Percentiles rank a stretch among this genome's conserved stretches.
Conservation (phyloP, 2,329 filamentous ascomycete genomes). For the Hirsutella rhossiliensis region DNA sequence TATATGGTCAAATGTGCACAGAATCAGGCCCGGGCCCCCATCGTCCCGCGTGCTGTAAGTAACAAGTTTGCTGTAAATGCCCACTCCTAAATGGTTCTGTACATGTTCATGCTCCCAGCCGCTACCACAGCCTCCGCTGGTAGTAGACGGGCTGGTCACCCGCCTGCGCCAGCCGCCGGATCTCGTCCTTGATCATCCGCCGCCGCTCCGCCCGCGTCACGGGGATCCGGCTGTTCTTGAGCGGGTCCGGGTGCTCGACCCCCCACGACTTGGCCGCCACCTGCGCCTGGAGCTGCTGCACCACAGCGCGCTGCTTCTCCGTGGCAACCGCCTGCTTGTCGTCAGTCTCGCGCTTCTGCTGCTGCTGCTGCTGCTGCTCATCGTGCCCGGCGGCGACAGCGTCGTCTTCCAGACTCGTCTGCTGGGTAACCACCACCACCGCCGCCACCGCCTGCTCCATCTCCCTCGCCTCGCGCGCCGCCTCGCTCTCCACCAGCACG, state of each 20-base stretch:
- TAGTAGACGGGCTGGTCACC: slow-evolving; percentile 34
- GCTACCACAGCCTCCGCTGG: slow-evolving; percentile 40
- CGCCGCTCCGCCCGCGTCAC: slow-evolving; percentile 41
- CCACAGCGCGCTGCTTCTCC: slow-evolving; percentile 16
- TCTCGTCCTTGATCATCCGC: slow-evolving; percentile 45
- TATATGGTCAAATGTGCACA: no score
- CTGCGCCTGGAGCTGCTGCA: slow-evolving; percentile 19
- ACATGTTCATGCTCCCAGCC: not conserved
- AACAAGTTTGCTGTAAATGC: not conserved
- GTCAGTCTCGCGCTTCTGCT: slow-evolving; percentile 2
- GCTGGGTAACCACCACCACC: no score
- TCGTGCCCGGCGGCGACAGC: not conserved
- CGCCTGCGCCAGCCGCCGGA: slow-evolving; percentile 32
- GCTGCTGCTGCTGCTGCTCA: slow-evolving; percentile 7
- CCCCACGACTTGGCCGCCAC: slow-evolving; percentile 20
- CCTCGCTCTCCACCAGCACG: slow-evolving; percentile 25
- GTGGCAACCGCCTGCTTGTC: slow-evolving; percentile 8
- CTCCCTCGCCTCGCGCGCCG: slow-evolving; percentile 14
- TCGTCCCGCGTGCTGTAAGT: no score
- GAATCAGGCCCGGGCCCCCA: no score
- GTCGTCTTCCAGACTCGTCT: not conserved
- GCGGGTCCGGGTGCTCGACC: slow-evolving; percentile 22
- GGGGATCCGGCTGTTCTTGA: slow-evolving; percentile 29
- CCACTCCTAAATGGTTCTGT: not conserved
- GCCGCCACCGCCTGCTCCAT: slow-evolving; percentile 17